A percentile compares a stretch with the other conserved stretches of the same genome.
phyloP scores from a whole-genome alignment of 768 basidiomycete genomes.

The Tephrocybe sp. region DNA sequence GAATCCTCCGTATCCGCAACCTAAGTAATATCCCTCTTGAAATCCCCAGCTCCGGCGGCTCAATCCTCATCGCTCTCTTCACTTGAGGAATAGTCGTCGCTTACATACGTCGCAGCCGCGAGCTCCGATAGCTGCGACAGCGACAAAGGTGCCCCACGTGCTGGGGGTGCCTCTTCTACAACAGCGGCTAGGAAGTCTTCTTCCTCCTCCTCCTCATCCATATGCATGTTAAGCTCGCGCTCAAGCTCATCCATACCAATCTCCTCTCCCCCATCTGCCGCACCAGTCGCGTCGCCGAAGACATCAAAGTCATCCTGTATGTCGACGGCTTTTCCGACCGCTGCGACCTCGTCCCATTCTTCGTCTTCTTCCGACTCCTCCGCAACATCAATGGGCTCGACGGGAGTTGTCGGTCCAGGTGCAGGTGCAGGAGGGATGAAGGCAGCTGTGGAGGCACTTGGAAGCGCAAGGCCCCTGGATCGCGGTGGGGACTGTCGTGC shows the following conservation, averaged over 20 bases:
- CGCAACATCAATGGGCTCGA: constrained; percentile 11
- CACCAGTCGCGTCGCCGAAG: constrained; percentile 22
- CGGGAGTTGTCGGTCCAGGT: constrained; percentile 19
- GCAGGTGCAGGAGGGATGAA: constrained; percentile 27
- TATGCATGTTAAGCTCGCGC: constrained; percentile 35
- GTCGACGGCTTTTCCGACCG: constrained; percentile 15
- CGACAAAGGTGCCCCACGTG: constrained; percentile 17
- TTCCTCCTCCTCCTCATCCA: constrained; percentile 43
- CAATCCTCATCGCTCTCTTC: constrained; percentile 57
- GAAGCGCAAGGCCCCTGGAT: constrained; percentile 35
- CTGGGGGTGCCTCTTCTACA: constrained; percentile 20
- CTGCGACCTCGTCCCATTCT: constrained; percentile 52
- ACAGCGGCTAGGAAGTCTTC: constrained; percentile 53
- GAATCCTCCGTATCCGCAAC: background rate
- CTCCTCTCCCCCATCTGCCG: constrained; percentile 27
- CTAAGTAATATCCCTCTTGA: background rate
- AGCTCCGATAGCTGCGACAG: constrained; percentile 18
- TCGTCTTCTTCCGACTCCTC: constrained; percentile 42
- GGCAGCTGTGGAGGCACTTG: constrained; percentile 28
- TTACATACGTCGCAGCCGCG: constrained; percentile 25
- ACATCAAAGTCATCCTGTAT: constrained; percentile 29
- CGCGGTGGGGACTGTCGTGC: constrained; percentile 25
- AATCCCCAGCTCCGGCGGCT: background rate
- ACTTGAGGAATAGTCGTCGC: constrained; percentile 51
- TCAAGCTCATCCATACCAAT: constrained; percentile 40